These are phyloP conservation scores for Xylaria hypoxylon DNA, from an alignment of 2,329 filamentous ascomycete species.

Conservation along the genomic window DNA sequence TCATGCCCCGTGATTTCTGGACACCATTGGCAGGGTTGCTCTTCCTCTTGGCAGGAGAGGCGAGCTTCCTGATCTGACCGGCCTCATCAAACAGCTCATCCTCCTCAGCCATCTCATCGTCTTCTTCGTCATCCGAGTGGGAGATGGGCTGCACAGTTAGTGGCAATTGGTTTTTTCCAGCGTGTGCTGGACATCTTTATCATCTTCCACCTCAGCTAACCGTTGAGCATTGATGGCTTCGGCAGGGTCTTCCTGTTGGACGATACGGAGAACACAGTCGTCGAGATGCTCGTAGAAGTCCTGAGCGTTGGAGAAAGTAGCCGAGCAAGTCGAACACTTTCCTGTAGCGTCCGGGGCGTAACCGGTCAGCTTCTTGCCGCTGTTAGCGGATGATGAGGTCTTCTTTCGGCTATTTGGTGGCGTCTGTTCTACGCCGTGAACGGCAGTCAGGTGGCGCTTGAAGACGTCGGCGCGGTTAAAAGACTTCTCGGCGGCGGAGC, in stretches of 20 bases:
- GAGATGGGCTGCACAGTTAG: slow-evolving; percentile 55
- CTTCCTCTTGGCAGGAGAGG: slow-evolving; percentile 69
- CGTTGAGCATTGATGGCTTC: slow-evolving; percentile 76
- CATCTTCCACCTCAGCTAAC: slow-evolving; percentile 73
- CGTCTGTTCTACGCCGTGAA: slow-evolving; percentile 94
- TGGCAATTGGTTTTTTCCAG: slow-evolving; percentile 71
- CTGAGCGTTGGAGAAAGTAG: slow-evolving; percentile 91
- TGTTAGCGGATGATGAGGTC: slow-evolving; percentile 54
- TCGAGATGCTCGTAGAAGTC: slow-evolving; percentile 99
- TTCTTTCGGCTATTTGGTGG: slow-evolving; percentile 87
- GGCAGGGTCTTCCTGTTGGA: slow-evolving; percentile 76
- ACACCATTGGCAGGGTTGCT: slow-evolving; percentile 67
- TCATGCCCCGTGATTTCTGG: slow-evolving; percentile 78
- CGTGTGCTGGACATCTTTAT: slow-evolving; percentile 70
- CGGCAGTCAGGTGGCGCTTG: slow-evolving; percentile 92
- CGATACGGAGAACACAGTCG: slow-evolving; percentile 77
- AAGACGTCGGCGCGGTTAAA: slow-evolving; percentile 98
- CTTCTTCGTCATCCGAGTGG: slow-evolving; percentile 61
- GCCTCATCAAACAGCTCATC: slow-evolving; percentile 72
- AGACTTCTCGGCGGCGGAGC: slow-evolving; percentile 89
- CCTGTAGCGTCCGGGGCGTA: slow-evolving; percentile 85
- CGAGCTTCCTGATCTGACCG: slow-evolving; percentile 62
- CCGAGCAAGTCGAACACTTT: slow-evolving; percentile 94
- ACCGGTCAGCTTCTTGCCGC: slow-evolving; percentile 73
- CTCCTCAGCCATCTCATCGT: slow-evolving; percentile 67